These are phyloP conservation scores for Pseudogymnoascus sp. DNA, from an alignment of 2,329 filamentous ascomycete species.

Conservation along the genomic window DNA sequence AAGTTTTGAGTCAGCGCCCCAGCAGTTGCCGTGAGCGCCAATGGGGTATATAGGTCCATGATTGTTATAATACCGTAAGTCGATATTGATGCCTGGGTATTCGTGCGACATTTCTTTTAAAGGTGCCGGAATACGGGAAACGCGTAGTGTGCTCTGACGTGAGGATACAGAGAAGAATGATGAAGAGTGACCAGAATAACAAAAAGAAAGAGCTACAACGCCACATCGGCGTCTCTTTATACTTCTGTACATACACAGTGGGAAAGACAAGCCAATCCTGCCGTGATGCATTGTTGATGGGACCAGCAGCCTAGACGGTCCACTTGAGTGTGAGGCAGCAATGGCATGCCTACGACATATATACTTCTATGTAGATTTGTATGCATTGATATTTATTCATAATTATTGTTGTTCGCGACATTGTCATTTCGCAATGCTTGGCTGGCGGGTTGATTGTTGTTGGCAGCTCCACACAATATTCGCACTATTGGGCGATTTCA, in stretches of 20 bases:
- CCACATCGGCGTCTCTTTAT: conserved; percentile 5
- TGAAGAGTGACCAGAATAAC: background rate
- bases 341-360: conserved; percentile 2
- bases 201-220: background rate
- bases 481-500: conserved; percentile 1
- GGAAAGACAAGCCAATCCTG: background rate
- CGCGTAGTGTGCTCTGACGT: background rate
- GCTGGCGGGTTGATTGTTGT: background rate
- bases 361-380: background rate
- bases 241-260: background rate
- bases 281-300: background rate
- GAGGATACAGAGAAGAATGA: background rate
- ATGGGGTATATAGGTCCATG: background rate
- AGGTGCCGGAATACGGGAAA: background rate
- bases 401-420: background rate
- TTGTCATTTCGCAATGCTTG: background rate
- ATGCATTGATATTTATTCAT: background rate
- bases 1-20: background rate
- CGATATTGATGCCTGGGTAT: conserved; percentile 8
- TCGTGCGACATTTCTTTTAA: background rate
- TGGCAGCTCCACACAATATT: background rate
- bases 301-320: background rate
- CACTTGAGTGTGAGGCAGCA: conserved; percentile 2
- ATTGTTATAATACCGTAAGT: background rate
- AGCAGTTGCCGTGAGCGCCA: background rate